Evolutionary conservation across 257 asterid species (phyloP).

Genomic region (Thymus quinquecostatus): DNA sequence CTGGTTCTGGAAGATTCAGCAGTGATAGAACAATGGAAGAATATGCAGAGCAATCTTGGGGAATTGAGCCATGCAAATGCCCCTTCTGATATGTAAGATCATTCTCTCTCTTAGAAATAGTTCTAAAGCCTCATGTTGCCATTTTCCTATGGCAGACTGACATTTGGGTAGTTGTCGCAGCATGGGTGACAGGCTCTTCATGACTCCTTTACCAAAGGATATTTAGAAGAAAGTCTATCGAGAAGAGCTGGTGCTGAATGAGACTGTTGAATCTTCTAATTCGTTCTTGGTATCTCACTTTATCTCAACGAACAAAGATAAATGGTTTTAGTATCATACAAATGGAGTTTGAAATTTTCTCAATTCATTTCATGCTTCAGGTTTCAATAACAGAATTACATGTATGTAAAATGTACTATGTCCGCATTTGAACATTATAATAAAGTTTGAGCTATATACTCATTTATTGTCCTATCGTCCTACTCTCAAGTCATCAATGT

Average conservation of each 20-base stretch:
- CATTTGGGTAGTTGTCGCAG: neutral
- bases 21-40: constrained; percentile 55
- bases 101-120: neutral
- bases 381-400: neutral
- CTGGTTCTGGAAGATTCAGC: constrained; percentile 58
- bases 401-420: neutral
- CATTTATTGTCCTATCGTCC: neutral
- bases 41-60: constrained; percentile 54
- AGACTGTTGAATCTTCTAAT: too few relatives aligned
- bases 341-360: neutral
- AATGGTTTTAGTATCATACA: too few relatives aligned
- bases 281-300: too few relatives aligned
- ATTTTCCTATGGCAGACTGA: neutral
- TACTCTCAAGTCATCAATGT: neutral
- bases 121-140: constrained; percentile 1
- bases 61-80: constrained; percentile 54
- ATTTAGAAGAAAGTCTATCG: neutral
- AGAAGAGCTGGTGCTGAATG: neutral
- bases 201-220: neutral
- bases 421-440: neutral
- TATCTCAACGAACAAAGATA: too few relatives aligned
- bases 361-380: neutral
- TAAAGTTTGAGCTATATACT: neutral
- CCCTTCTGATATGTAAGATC: constrained; percentile 37
- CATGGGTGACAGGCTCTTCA: neutral